Conservation (phyloP, 2,329 filamentous ascomycete genomes). For the Aspergillus sp. region DNA sequence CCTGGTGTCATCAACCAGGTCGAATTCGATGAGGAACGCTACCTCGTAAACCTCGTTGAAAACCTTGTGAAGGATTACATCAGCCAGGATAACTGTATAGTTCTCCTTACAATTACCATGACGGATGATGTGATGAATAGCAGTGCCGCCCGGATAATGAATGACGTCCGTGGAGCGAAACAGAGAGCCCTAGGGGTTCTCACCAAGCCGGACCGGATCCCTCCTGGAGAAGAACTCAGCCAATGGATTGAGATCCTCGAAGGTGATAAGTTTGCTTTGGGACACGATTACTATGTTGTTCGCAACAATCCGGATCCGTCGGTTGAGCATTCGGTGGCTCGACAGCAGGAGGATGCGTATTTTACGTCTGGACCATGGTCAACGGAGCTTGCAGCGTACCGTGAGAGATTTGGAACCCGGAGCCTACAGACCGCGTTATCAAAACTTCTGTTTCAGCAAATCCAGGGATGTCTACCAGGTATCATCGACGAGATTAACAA, state of each 20-base stretch:
- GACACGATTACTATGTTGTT: constrained; percentile 77
- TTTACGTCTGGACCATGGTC: constrained; percentile 53
- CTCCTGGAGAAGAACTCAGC: constrained; percentile 49
- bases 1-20: constrained; percentile 77
- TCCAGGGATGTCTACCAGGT: constrained; percentile 36
- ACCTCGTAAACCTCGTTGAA: constrained; percentile 69
- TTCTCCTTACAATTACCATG: constrained; percentile 76
- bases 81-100: constrained; percentile 65
- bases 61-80: constrained; percentile 72
- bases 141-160: constrained; percentile 65
- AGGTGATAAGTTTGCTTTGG: constrained; percentile 61
- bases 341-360: constrained; percentile 51
- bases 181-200: constrained; percentile 70
- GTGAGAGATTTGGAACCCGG: constrained; percentile 52
- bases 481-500: constrained; percentile 44
- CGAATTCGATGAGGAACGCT: constrained; percentile 62
- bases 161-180: constrained; percentile 53
- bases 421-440: constrained; percentile 53
- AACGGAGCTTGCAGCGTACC: constrained; percentile 37
- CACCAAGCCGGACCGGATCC: constrained; percentile 78
- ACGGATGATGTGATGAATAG: constrained; percentile 76
- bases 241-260: constrained; percentile 67
- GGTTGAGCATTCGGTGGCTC: constrained; percentile 49
- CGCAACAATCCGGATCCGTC: constrained; percentile 52
- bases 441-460: constrained; percentile 48